Evolutionary conservation across 1,284 basidiomycete species (phyloP).

Genomic region (Gomphus bonarii): DNA sequence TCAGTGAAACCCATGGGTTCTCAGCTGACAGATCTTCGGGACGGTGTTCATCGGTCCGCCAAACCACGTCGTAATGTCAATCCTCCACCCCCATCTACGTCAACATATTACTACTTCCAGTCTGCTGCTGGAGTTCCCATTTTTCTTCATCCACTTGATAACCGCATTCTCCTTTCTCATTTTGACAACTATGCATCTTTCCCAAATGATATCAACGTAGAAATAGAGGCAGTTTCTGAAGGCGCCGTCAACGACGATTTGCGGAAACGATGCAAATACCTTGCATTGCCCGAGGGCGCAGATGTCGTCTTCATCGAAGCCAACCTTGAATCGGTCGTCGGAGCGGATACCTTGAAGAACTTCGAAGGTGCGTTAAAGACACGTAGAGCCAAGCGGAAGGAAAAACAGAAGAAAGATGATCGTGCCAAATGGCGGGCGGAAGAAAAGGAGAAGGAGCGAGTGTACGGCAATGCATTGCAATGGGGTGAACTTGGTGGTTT

Average conservation of each 20-base stretch:
- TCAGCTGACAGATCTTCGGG: conserved; percentile 16
- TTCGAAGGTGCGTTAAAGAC: conserved; percentile 75
- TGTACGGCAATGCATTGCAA: conserved; percentile 23
- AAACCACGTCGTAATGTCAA: conserved; percentile 57
- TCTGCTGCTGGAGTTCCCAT: conserved; percentile 85
- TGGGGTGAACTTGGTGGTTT: conserved; percentile 4
- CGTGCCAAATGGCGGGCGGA: conserved; percentile 71
- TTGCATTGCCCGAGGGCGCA: conserved; percentile 80
- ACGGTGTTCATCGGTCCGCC: conserved; percentile 18
- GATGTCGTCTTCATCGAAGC: conserved; percentile 95
- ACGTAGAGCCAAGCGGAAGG: conserved; percentile 65
- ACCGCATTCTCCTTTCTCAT: conserved; percentile 83
- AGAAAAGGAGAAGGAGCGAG: conserved; percentile 46
- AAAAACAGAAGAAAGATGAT: conserved; percentile 76
- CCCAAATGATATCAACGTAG: conserved; percentile 72
- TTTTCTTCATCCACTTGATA: conserved; percentile 93
- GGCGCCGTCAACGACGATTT: conserved; percentile 85
- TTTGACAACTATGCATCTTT: conserved; percentile 79
- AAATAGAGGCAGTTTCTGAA: conserved; percentile 69
- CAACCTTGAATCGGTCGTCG: conserved; percentile 70
- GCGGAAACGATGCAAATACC: conserved; percentile 90
- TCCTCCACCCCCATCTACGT: conserved; percentile 70
- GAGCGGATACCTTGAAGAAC: conserved; percentile 56
- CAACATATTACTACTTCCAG: conserved; percentile 93
- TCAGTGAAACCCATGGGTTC: not conserved